A percentile compares a stretch with the other conserved stretches of the same genome.
Conservation (phyloP, 2,329 filamentous ascomycete species). For the Fusarium metavorans region DNA sequence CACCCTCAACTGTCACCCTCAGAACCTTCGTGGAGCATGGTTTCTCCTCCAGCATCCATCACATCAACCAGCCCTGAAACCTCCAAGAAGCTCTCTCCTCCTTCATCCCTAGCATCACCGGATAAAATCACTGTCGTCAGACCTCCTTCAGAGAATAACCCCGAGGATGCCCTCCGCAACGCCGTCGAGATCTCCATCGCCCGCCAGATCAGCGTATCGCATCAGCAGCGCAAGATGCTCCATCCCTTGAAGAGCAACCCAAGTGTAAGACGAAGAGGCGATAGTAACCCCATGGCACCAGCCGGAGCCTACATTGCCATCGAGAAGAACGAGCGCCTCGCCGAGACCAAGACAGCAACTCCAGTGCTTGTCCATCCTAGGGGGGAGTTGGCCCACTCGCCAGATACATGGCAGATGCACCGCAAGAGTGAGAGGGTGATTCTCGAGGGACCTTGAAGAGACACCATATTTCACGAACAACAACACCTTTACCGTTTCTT, state of each 20-base stretch:
- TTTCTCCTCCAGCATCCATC: conserved; percentile 54
- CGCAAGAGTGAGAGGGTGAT: conserved; percentile 64
- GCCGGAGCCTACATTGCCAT: conserved; percentile 34
- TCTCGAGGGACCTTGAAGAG: conserved; percentile 55
- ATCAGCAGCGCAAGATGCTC: conserved; percentile 70
- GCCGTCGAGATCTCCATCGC: conserved; percentile 76
- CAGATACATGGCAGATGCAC: conserved; percentile 58
- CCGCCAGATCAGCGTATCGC: conserved; percentile 74
- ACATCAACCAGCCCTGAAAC: conserved; percentile 37
- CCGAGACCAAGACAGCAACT: conserved; percentile 56
- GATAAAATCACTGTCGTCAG: conserved; percentile 37
- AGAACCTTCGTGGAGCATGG: conserved; percentile 62
- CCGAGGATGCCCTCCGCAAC: conserved; percentile 56
- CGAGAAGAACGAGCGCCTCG: conserved; percentile 46
- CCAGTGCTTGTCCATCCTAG: conserved; percentile 59
- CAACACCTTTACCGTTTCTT: neutral
- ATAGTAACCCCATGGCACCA: conserved; percentile 25
- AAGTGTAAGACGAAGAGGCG: conserved; percentile 36
- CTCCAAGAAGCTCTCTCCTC: conserved; percentile 25
- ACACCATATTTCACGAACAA: neutral
- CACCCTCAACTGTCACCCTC: conserved; percentile 52
- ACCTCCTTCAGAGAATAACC: conserved; percentile 26
- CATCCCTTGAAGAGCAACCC: conserved; percentile 61
- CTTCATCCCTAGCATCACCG: conserved; percentile 37
- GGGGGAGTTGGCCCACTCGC: conserved; percentile 44